Conservation (phyloP, 2,329 filamentous ascomycete genomes). For the Didymosphaeria variabile region DNA sequence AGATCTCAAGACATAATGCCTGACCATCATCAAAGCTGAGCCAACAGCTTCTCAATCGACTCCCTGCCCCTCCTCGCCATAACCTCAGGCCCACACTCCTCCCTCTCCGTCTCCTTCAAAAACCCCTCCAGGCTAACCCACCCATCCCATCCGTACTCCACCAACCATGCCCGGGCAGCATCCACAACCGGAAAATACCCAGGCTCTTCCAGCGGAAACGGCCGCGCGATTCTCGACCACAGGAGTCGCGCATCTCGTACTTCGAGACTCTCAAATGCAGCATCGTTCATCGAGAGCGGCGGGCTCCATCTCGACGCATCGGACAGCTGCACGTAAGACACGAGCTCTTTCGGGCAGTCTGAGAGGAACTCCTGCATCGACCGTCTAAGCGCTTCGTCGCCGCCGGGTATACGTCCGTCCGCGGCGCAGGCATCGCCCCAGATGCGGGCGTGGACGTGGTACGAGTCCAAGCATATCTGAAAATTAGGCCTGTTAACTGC, state of each 20-base stretch:
- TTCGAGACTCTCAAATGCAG: slow-evolving; percentile 5
- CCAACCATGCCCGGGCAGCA: not conserved
- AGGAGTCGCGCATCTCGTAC: slow-evolving; percentile 4
- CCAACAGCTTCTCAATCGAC: not conserved
- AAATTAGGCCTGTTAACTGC: slow-evolving; percentile 4
- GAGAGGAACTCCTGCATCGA: slow-evolving; percentile 6
- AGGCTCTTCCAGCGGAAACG: slow-evolving; percentile 8
- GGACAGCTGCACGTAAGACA: slow-evolving; percentile 9
- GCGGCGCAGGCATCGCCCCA: slow-evolving; percentile 9
- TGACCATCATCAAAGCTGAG: not conserved
- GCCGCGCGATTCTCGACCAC: slow-evolving; percentile 7
- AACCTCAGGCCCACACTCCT: slow-evolving; percentile 8
- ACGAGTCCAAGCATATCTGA: slow-evolving; percentile 6
- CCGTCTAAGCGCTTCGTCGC: not conserved
- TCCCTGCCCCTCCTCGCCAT: slow-evolving; percentile 5
- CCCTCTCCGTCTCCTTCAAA: slow-evolving; percentile 8
- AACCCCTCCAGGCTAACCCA: slow-evolving; percentile 11
- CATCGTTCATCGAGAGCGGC: slow-evolving; percentile 3
- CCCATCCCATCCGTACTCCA: slow-evolving; percentile 6
- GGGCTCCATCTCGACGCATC: slow-evolving; percentile 8
- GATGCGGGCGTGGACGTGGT: slow-evolving; percentile 8
- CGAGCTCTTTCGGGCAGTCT: slow-evolving; percentile 4
- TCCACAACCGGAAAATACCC: slow-evolving; percentile 11
- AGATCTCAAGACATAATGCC: not conserved
- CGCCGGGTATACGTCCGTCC: not conserved